These are phyloP conservation scores for Phytophthora crassamura DNA, from an alignment of 352 stramenopile genomes.

Conservation along the genomic window DNA sequence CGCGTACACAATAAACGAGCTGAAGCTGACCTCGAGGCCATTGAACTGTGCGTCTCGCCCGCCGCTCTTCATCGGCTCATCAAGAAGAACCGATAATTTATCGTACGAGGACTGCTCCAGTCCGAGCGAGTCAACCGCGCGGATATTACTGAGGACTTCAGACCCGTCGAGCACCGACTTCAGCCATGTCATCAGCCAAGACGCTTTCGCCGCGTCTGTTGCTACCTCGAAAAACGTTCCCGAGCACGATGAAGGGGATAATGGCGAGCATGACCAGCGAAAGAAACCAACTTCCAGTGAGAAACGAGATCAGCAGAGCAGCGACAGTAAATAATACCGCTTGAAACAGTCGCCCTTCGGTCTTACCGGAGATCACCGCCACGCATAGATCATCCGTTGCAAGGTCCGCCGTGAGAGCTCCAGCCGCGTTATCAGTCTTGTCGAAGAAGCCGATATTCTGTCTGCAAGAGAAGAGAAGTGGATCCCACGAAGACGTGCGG, in stretches of 20 bases:
- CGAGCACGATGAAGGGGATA: slow-evolving; percentile 66
- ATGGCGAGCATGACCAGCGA: slow-evolving; percentile 63
- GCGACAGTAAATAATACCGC: slow-evolving; percentile 50
- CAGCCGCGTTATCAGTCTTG: slow-evolving; percentile 54
- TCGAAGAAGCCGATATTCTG: slow-evolving; percentile 82
- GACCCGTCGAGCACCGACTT: slow-evolving; percentile 49
- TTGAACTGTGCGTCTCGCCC: slow-evolving; percentile 37
- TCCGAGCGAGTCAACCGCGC: slow-evolving; percentile 45
- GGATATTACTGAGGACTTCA: slow-evolving; percentile 52
- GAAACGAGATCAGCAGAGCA: slow-evolving; percentile 56
- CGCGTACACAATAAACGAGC: slow-evolving; percentile 54
- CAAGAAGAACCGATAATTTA: slow-evolving; percentile 27
- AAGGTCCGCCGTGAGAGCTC: slow-evolving; percentile 71
- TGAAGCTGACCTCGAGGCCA: slow-evolving; percentile 67
- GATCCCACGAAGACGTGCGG: slow-evolving; percentile 44
- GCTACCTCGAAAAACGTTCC: slow-evolving; percentile 38
- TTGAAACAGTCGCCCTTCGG: slow-evolving; percentile 56
- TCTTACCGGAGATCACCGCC: slow-evolving; percentile 48
- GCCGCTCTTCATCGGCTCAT: slow-evolving; percentile 27
- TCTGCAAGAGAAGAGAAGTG: slow-evolving; percentile 47
- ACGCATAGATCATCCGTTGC: slow-evolving; percentile 59
- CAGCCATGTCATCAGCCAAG: slow-evolving; percentile 36
- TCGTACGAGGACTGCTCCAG: slow-evolving; percentile 16
- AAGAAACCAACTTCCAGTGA: slow-evolving; percentile 58
- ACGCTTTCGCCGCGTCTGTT: slow-evolving; percentile 7